phyloP scores from a whole-genome alignment of 2,329 filamentous ascomycete genomes.

The Ophiostoma ips region DNA sequence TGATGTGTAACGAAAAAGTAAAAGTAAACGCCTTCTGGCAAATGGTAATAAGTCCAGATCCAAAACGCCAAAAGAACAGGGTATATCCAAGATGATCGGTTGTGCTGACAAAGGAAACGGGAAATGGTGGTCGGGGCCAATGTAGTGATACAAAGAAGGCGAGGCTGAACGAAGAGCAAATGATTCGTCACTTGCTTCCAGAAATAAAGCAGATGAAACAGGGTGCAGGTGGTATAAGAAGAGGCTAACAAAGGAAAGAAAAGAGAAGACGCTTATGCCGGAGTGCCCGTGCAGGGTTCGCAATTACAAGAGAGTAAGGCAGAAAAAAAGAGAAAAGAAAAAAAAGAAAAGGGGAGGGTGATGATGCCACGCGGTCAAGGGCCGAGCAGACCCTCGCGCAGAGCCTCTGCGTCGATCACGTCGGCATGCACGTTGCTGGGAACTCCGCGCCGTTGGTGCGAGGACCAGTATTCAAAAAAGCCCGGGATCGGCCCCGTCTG shows the following conservation, averaged over 20 bases:
- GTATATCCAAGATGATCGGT: too few species aligned
- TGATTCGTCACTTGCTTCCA: too few species aligned
- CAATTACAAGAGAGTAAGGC: background rate
- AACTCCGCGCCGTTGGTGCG: constrained; percentile 35
- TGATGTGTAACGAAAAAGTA: too few species aligned
- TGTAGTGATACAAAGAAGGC: too few species aligned
- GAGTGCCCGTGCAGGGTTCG: background rate
- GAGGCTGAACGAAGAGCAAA: background rate
- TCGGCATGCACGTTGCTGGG: constrained; percentile 44
- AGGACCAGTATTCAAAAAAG: constrained; percentile 44
- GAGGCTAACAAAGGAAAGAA: background rate
- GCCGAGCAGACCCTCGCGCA: constrained; percentile 44
- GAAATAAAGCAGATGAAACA: background rate
- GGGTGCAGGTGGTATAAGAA: background rate
- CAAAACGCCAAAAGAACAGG: too few species aligned
- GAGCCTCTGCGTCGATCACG: constrained; percentile 42
- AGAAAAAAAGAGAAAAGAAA: background rate
- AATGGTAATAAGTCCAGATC: too few species aligned
- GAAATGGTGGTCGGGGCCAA: too few species aligned
- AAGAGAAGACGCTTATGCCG: too few species aligned
- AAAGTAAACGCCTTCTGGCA: too few species aligned
- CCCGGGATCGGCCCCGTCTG: constrained; percentile 63
- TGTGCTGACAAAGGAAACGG: constrained; percentile 4
- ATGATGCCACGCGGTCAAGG: background rate
- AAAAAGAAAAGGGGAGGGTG: background rate